These are phyloP conservation scores for Pseudofabraea citricarpa DNA, from an alignment of 2,329 filamentous ascomycete species.

Conservation along the genomic window DNA sequence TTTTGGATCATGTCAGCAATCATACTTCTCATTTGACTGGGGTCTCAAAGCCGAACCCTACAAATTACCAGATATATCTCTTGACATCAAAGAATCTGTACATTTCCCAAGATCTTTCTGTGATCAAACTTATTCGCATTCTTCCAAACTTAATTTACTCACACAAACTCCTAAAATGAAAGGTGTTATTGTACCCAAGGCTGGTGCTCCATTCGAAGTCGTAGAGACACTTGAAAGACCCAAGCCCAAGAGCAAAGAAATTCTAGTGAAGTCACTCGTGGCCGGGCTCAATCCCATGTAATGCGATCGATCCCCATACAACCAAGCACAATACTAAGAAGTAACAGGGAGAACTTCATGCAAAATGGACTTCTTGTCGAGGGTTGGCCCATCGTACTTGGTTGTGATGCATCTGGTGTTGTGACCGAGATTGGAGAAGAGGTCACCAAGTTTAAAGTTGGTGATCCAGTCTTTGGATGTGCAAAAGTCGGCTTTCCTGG, in stretches of 20 bases:
- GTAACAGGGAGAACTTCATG: slow-evolving; percentile 28
- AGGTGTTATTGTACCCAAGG: slow-evolving; percentile 10
- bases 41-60: too few relatives aligned
- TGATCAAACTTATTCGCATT: too few relatives aligned
- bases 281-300: slow-evolving; percentile 31
- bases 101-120: too few relatives aligned
- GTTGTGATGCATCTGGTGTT: slow-evolving; percentile 31
- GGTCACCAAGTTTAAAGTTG: slow-evolving; percentile 26
- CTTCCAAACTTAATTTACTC: too few relatives aligned
- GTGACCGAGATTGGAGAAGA: slow-evolving; percentile 27
- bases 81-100: too few relatives aligned
- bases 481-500: slow-evolving; percentile 29
- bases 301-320: too few relatives aligned
- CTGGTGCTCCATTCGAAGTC: slow-evolving; percentile 9
- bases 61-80: too few relatives aligned
- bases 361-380: slow-evolving; percentile 28
- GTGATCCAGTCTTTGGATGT: slow-evolving; percentile 32
- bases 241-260: slow-evolving; percentile 23
- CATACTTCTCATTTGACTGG: too few relatives aligned
- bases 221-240: slow-evolving; percentile 11
- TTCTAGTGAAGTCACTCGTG: slow-evolving; percentile 28
- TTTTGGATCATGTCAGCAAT: too few relatives aligned
- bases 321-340: background rate
- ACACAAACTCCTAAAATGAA: slow-evolving; percentile 8
- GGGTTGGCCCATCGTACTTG: slow-evolving; percentile 32